Base-by-base conservation (phyloP, 148 eudicot species). In the Polygonum maritimum region DNA sequence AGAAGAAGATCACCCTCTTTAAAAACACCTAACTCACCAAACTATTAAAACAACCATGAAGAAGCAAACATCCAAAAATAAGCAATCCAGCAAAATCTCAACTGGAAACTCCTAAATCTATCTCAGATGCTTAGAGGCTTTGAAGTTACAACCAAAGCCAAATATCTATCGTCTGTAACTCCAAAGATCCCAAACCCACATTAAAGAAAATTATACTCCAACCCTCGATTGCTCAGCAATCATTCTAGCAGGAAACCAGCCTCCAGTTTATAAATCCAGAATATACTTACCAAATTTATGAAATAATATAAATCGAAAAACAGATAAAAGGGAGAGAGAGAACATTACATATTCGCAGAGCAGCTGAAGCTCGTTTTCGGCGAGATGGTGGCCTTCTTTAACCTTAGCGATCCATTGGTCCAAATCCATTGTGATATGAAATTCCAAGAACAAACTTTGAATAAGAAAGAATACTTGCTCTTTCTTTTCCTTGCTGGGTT, bases 301-400 rank as follows among this genome's bases (percentile, higher is more conserved):
- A 74, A 51, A 58, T 19, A 73, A 73, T 71, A 47, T 55, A 44
- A 69, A 75, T 71, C 69, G 55, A 71, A 62, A 62, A 31, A 4
- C 3, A 13, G 14, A 33, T 9, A 11, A 33, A 49, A 63, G 13
- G 14, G 40, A 62, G 7, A 79, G 44, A 58, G 18, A 75, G 47
- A 41, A 71, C 33, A 45, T 65, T 83, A 94, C 98, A 73, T 90
- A 90, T 92, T 94, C 97, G 86, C 98, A 94, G 33, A 94, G 88
- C 69, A 94, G 96, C 84, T 94, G 97, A 75, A 94, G 97, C 88
- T 94, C 96, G 63, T 94, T 93, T 81, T 94, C 98, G 38, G 98
- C 86, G 86, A 94, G 86, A 87, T 94, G 98, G 77, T 94, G 91
- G 40, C 98, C 97, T 7, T 94, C 98, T 85, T 94, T 92, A 70